phyloP scores from a whole-genome alignment of 2,329 filamentous ascomycete genomes.

The Boeremia exigua region DNA sequence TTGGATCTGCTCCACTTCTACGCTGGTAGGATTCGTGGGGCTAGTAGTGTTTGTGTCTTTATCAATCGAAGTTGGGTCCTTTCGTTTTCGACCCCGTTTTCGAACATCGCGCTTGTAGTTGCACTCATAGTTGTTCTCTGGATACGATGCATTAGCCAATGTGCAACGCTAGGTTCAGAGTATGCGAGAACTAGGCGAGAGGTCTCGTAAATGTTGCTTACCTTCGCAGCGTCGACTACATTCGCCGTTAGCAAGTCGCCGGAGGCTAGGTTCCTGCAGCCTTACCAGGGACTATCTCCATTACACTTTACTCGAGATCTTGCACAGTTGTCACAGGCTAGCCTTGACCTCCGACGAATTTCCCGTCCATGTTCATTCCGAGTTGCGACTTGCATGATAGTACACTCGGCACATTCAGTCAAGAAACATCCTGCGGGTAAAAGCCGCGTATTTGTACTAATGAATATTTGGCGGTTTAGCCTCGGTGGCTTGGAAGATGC shows the following conservation, averaged over 20 bases:
- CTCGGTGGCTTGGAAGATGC: background rate
- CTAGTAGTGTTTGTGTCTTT: background rate
- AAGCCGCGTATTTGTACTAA: conserved; percentile 2
- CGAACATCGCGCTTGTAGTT: conserved; percentile 1
- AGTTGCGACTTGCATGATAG: background rate
- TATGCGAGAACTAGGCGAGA: too few relatives aligned
- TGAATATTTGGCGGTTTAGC: background rate
- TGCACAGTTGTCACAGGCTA: conserved; percentile 4
- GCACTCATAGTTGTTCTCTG: conserved; percentile 1
- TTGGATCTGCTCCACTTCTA: background rate
- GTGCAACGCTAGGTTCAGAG: background rate
- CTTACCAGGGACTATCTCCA: conserved; percentile 1
- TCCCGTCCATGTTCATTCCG: background rate
- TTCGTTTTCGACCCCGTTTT: conserved; percentile 3
- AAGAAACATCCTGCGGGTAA: conserved; percentile 4
- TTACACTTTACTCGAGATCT: conserved; percentile 4
- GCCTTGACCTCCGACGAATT: conserved; percentile 1
- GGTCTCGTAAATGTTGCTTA: background rate
- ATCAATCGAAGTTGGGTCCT: background rate
- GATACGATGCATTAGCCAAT: background rate
- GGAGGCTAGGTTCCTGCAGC: too few relatives aligned
- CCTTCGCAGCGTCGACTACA: conserved; percentile 3
- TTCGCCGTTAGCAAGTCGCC: background rate
- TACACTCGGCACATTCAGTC: background rate
- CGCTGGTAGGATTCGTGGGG: background rate